Conservation (phyloP, 2,329 filamentous ascomycete genomes). For the Talaromyces sp. region DNA sequence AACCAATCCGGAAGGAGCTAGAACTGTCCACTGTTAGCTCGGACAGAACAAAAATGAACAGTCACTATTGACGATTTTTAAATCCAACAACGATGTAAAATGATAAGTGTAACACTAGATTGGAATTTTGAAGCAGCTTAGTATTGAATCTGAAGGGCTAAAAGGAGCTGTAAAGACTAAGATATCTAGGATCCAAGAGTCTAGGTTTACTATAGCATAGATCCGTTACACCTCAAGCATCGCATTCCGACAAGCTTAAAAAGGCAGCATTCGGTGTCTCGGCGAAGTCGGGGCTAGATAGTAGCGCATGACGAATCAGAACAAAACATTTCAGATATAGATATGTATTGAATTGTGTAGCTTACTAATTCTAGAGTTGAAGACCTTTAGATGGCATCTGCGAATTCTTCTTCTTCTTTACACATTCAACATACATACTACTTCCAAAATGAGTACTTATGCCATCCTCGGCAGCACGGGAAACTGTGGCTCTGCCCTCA, state of each 20-base stretch:
- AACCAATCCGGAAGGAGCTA: not conserved
- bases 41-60: not conserved
- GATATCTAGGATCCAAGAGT: not conserved
- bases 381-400: not conserved
- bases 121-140: not conserved
- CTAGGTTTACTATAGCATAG: not conserved
- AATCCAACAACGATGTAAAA: not conserved
- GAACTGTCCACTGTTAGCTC: not conserved
- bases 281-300: not conserved
- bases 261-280: not conserved
- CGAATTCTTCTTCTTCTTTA: not conserved
- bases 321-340: not conserved
- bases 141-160: not conserved
- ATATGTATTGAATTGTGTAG: not conserved
- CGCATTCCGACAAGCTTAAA: not conserved
- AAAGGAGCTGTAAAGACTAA: not conserved
- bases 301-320: not conserved
- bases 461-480: constrained; percentile 46
- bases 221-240: not conserved
- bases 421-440: not conserved
- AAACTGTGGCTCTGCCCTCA: constrained; percentile 43
- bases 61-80: not conserved
- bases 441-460: constrained; percentile 26
- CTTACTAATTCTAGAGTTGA: not conserved
- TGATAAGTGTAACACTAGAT: not conserved